phyloP scores from a whole-genome alignment of 2,329 filamentous ascomycete species.

The Setomelanomma holmii region DNA sequence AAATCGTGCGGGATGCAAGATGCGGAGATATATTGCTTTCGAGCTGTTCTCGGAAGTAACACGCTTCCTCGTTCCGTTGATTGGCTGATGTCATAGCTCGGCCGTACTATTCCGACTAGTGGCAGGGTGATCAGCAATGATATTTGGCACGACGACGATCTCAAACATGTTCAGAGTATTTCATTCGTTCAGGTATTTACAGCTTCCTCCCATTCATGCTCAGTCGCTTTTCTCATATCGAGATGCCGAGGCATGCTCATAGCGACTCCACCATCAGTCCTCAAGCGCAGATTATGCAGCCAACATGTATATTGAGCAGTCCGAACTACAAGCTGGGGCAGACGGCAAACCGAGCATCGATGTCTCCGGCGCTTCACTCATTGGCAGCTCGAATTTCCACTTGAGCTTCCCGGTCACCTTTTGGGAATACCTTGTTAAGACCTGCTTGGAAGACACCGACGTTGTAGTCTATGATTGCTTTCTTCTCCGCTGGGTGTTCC shows the following conservation, averaged over 20 bases:
- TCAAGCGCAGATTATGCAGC: too few relatives aligned
- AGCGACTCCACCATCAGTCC: too few relatives aligned
- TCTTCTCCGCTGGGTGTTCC: slow-evolving; percentile 79
- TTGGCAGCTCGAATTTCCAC: slow-evolving; percentile 31
- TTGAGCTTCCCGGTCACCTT: slow-evolving; percentile 44
- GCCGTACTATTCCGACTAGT: slow-evolving; percentile 2
- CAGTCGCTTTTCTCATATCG: too few relatives aligned
- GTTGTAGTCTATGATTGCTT: slow-evolving; percentile 86
- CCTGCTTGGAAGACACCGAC: slow-evolving; percentile 82
- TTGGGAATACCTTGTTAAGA: slow-evolving; percentile 76
- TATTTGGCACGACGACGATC: too few relatives aligned
- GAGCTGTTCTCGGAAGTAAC: slow-evolving; percentile 12
- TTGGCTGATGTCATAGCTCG: slow-evolving; percentile 27
- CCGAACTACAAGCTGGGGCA: neutral
- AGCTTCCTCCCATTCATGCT: too few relatives aligned
- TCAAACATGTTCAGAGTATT: too few relatives aligned
- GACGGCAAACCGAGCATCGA: too few relatives aligned
- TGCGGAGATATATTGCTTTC: slow-evolving; percentile 23
- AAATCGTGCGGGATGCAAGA: slow-evolving; percentile 3
- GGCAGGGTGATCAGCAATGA: neutral
- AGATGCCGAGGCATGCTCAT: too few relatives aligned
- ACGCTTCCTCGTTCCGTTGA: slow-evolving; percentile 18
- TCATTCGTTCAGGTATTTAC: too few relatives aligned
- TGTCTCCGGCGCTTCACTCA: too few relatives aligned
- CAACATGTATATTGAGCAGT: neutral